A percentile compares a stretch with the other conserved stretches of the same genome.
phyloP scores from a whole-genome alignment of 345 rosid species.

The Populus alba region DNA sequence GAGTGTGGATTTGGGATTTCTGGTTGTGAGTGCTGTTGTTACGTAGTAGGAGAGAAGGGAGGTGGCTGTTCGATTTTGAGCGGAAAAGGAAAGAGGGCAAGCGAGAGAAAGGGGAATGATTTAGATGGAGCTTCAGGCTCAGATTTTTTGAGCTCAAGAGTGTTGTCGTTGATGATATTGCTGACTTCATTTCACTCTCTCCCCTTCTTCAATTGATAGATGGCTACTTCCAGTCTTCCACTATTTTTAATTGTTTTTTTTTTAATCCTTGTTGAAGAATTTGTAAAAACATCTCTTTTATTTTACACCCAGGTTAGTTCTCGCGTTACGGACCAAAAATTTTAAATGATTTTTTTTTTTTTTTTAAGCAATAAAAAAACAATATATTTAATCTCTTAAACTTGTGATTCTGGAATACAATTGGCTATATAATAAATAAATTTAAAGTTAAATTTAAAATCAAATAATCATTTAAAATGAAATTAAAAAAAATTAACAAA shows the following conservation, averaged over 20 bases:
- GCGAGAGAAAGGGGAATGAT: neutral
- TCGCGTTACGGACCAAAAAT: too few species aligned
- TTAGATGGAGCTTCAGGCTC: neutral
- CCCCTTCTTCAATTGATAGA: neutral
- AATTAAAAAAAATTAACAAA: too few species aligned
- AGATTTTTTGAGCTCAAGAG: slow-evolving; percentile 8
- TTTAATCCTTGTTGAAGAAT: too few species aligned
- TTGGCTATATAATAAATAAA: too few species aligned
- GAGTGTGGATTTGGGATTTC: neutral
- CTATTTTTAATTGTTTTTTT: neutral
- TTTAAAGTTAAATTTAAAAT: too few species aligned
- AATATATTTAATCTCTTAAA: too few species aligned
- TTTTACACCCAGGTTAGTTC: too few species aligned
- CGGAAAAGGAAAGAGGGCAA: neutral
- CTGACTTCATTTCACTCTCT: slow-evolving; percentile 47
- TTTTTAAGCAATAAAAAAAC: too few species aligned
- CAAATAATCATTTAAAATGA: too few species aligned
- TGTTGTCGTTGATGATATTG: slow-evolving; percentile 10
- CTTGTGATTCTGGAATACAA: too few species aligned
- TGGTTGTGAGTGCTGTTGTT: neutral
- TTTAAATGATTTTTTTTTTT: too few species aligned
- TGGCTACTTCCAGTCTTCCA: neutral
- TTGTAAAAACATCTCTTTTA: too few species aligned
- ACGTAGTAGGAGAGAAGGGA: neutral
- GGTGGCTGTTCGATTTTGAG: neutral